A percentile compares a stretch with the other conserved stretches of the same genome.
These are phyloP conservation scores for Xylaria polymorpha DNA, from an alignment of 2,329 filamentous ascomycete genomes.

Conservation along the genomic window DNA sequence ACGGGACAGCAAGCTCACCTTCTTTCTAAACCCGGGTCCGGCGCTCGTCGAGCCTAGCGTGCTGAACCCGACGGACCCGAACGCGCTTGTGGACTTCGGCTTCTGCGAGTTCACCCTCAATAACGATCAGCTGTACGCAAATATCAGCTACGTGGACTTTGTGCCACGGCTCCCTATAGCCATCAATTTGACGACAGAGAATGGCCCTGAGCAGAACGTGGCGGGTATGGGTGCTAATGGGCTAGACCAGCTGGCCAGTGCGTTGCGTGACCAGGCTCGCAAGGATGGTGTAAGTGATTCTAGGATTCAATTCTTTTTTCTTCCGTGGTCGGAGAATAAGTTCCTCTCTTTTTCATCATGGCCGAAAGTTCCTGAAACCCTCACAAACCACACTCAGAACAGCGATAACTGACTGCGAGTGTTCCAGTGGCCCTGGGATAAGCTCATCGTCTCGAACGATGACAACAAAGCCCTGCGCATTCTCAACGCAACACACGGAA, in stretches of 20 bases:
- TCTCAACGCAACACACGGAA: conserved; percentile 58
- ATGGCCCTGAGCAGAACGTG: conserved; percentile 61
- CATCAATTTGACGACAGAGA: conserved; percentile 58
- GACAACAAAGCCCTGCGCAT: conserved; percentile 53
- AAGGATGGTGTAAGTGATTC: conserved; percentile 57
- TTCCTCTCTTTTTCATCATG: neutral
- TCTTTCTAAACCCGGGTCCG: conserved; percentile 73
- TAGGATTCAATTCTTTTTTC: neutral
- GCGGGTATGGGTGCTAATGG: conserved; percentile 69
- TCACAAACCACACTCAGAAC: neutral
- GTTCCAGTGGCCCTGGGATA: conserved; percentile 67
- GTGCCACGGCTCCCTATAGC: conserved; percentile 66
- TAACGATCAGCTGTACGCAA: conserved; percentile 66
- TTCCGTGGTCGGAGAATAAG: neutral
- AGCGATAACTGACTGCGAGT: neutral
- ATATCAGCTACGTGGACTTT: conserved; percentile 76
- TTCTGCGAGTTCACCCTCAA: conserved; percentile 74
- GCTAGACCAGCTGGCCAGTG: conserved; percentile 64
- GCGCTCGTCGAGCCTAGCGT: conserved; percentile 75
- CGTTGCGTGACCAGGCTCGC: conserved; percentile 64
- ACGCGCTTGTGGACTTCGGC: conserved; percentile 63
- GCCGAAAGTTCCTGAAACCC: neutral
- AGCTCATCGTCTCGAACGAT: conserved; percentile 58
- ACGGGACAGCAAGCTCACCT: conserved; percentile 64
- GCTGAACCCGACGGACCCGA: conserved; percentile 70